Evolutionary conservation across 2,329 filamentous ascomycete genomes (phyloP), one percentile per base, ranked within the genome.

Genomic region (Colletotrichum agaves): DNA sequence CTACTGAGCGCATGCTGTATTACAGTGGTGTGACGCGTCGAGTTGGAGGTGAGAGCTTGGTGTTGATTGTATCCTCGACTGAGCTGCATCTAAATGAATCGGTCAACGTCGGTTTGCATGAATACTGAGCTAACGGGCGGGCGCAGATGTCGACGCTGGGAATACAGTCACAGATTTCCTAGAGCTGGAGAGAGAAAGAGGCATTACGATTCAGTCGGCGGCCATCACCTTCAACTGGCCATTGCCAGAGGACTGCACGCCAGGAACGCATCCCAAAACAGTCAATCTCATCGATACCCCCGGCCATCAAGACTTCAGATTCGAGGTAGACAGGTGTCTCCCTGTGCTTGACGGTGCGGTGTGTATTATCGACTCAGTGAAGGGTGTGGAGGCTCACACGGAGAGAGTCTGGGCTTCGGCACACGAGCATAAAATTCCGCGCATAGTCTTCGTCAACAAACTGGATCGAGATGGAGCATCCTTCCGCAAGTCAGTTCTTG

Each of bases 1-100:
- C 96, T 0, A 98, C 96, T 3, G 96, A 99, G 88, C 94, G 96
- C 66, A 98, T 98, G 95, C 91, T 99, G 75, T 98, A 94, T 77
- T 97, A 98, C 75, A 97, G 93, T 77, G 95, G 96, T 55, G 90
- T 94, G 70, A 97, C 94, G 10, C 87, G 93, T 71, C 87, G 94
- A 78, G 89, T 98, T 75, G 96, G 96, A 81, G 86, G 86, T 87
- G 75, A 53, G 84, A 19, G 21, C 21, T 15, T 35, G 8, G 5
- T 27, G 13, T 21, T 39, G 15, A 39, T 12, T 1, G 5, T 15
- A 17, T 39, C 35, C 27, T 27, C 8, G 27, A 27, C 35, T 15
- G 5, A 17, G 37, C 15, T 21, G 5, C 33, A 12, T 31, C n/a
- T 23, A 12, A 19, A 39, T 41, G 43, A 43, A 46, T 8, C 12